Conservation (phyloP, 805 yeast genomes). For the Candida pseudofarinosa region DNA sequence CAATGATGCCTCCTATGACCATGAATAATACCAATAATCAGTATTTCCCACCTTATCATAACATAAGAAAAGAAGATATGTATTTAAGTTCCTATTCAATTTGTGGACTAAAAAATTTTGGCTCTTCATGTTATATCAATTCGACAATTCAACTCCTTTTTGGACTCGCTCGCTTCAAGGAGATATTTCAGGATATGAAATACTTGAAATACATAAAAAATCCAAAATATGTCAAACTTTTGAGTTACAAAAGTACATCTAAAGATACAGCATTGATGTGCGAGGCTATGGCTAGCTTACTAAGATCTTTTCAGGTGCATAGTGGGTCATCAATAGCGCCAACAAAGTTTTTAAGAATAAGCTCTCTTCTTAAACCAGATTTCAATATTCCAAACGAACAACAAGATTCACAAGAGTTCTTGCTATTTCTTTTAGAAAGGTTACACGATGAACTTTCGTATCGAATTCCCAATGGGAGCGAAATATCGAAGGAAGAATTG, state of each 20-base stretch:
- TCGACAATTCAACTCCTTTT: constrained; percentile 69
- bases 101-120: constrained; percentile 64
- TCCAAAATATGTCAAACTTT: constrained; percentile 23
- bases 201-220: constrained; percentile 41
- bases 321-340: constrained; percentile 66
- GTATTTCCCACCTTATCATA: constrained; percentile 1
- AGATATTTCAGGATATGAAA: constrained; percentile 43
- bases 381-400: constrained; percentile 69
- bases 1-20: background rate
- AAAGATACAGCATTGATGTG: constrained; percentile 32
- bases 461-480: constrained; percentile 17
- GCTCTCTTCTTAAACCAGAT: constrained; percentile 57
- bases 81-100: constrained; percentile 42
- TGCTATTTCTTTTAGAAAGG: constrained; percentile 61
- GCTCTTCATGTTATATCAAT: constrained; percentile 74
- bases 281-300: constrained; percentile 49
- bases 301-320: constrained; percentile 53
- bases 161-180: constrained; percentile 47
- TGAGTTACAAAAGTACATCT: constrained; percentile 13
- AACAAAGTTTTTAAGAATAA: constrained; percentile 51
- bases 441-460: constrained; percentile 59
- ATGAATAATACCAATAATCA: background rate
- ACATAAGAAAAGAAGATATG: constrained; percentile 6
- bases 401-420: constrained; percentile 78
- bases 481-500: constrained; percentile 17